A percentile compares a stretch with the other conserved stretches of the same genome.
These are phyloP conservation scores for Pythium chondricola DNA, from an alignment of 352 stramenopile species.

Conservation along the genomic window DNA sequence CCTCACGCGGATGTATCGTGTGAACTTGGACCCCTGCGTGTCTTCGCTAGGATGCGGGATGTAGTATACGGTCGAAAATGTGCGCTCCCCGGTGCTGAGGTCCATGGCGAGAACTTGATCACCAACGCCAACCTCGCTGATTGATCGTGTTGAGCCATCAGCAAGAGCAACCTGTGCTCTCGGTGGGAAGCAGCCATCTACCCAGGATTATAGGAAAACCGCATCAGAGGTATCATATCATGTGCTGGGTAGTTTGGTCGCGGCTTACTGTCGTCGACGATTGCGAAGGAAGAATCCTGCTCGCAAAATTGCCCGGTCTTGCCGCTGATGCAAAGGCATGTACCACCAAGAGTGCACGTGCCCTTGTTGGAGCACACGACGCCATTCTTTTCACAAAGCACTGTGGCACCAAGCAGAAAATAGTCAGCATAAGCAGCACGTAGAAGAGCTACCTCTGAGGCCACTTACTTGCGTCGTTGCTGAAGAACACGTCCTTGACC, in stretches of 20 bases:
- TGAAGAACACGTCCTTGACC: conserved; percentile 67
- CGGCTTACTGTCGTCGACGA: conserved; percentile 42
- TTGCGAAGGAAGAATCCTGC: conserved; percentile 33
- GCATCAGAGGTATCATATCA: too few species aligned
- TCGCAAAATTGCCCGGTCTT: conserved; percentile 61
- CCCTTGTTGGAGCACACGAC: conserved; percentile 60
- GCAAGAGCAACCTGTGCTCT: conserved; percentile 28
- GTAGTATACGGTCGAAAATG: conserved; percentile 61
- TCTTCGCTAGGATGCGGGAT: conserved; percentile 57
- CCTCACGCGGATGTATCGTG: conserved; percentile 14
- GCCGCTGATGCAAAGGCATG: conserved; percentile 51
- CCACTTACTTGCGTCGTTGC: conserved; percentile 55
- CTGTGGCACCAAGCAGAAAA: conserved; percentile 18
- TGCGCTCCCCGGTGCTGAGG: conserved; percentile 13
- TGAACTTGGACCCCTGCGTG: neutral
- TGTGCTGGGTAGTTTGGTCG: too few species aligned
- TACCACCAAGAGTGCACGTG: conserved; percentile 58
- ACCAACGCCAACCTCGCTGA: conserved; percentile 32
- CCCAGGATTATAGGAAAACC: too few species aligned
- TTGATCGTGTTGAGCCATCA: conserved; percentile 19
- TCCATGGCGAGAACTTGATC: conserved; percentile 53
- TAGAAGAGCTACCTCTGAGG: neutral
- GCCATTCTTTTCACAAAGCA: conserved; percentile 69
- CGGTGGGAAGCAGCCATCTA: conserved; percentile 59
- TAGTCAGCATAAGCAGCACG: neutral